These are phyloP conservation scores for Backusella circina DNA, from an alignment of 192 early-diverging fungal species.

Conservation along the genomic window DNA sequence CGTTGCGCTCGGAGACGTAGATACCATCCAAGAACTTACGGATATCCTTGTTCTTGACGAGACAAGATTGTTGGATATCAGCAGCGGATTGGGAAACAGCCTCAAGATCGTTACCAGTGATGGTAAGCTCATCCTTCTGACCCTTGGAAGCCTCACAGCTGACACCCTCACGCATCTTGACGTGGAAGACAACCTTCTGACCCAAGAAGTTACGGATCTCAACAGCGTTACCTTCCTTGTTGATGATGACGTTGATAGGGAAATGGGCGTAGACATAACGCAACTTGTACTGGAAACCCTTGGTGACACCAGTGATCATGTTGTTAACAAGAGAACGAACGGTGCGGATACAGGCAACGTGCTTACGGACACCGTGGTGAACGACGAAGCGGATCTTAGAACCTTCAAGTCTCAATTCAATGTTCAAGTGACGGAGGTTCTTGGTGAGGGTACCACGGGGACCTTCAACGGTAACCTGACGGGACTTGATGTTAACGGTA, in stretches of 20 bases:
- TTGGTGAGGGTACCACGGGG: constrained; percentile 87
- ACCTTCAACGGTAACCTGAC: constrained; percentile 82
- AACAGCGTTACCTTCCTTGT: constrained; percentile 67
- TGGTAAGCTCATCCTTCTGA: constrained; percentile 93
- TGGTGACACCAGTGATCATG: constrained; percentile 97
- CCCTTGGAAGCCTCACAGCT: constrained; percentile 68
- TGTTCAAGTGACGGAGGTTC: constrained; percentile 91
- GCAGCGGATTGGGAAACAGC: constrained; percentile 96
- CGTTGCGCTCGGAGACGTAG: constrained; percentile 42
- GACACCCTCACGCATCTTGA: constrained; percentile 86
- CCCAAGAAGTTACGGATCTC: constrained; percentile 99
- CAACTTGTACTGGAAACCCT: constrained; percentile 99
- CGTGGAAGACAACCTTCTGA: constrained; percentile 87
- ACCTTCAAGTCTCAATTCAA: constrained; percentile 76
- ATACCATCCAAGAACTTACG: constrained; percentile 76
- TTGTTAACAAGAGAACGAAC: constrained; percentile 94
- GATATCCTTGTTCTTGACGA: constrained; percentile 99
- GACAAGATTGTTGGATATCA: constrained; percentile 89
- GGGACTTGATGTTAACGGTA: constrained; percentile 83
- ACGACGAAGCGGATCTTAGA: constrained; percentile 83
- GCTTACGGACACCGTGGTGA: constrained; percentile 95
- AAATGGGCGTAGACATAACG: constrained; percentile 99
- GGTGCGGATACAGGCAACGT: constrained; percentile 97
- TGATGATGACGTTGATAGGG: constrained; percentile 95
- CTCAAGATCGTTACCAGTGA: constrained; percentile 92